Conservation (phyloP, 305 asterid genomes). For the Solanum hybrid region DNA sequence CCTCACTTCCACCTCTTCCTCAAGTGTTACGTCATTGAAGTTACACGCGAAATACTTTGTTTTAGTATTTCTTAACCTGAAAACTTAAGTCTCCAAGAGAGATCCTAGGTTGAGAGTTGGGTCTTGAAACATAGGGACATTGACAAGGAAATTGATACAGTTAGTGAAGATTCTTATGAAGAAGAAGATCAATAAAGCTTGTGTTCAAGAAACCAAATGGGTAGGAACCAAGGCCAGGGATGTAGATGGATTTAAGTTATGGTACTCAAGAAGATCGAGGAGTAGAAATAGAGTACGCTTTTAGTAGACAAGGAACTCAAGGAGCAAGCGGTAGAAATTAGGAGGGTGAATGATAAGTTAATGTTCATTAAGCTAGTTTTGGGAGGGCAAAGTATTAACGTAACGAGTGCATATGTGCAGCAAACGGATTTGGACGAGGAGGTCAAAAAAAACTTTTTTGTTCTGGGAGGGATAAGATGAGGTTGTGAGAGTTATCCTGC, state of each 20-base stretch:
- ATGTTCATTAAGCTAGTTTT: not conserved
- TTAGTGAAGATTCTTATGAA: not conserved
- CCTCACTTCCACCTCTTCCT: too few species aligned
- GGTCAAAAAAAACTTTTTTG: not conserved
- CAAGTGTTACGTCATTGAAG: too few species aligned
- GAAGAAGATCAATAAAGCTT: not conserved
- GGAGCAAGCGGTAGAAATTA: not conserved
- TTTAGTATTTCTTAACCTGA: too few species aligned
- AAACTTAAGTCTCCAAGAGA: too few species aligned
- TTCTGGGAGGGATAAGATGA: not conserved
- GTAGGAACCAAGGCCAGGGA: not conserved
- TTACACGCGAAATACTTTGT: too few species aligned
- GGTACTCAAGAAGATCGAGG: not conserved
- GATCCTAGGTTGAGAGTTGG: not conserved
- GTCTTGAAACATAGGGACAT: not conserved
- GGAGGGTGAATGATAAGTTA: not conserved
- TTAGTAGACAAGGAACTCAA: not conserved
- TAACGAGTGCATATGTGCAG: not conserved
- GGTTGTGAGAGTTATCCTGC: not conserved
- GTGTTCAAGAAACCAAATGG: too few species aligned
- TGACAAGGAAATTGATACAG: not conserved
- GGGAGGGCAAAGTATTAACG: not conserved
- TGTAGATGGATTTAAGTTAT: not conserved
- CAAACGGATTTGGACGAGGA: not conserved
- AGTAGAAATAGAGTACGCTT: not conserved